Conservation (phyloP, 768 basidiomycete genomes). For the Chlorophyllum brunneum region DNA sequence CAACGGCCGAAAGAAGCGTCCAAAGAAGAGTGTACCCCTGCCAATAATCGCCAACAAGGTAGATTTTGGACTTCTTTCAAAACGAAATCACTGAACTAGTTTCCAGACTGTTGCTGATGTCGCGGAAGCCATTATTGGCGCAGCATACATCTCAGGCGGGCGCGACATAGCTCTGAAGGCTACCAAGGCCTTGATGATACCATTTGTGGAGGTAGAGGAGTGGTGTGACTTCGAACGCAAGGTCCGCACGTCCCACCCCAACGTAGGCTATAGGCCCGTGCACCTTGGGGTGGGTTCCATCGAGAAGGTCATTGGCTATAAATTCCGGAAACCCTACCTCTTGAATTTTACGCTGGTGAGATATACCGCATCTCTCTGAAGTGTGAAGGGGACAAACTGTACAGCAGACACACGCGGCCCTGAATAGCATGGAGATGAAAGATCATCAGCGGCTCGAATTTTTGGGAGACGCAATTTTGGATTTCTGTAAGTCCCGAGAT, state of each 20-base stretch:
- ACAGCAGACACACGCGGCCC: constrained; percentile 67
- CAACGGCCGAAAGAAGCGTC: constrained; percentile 1
- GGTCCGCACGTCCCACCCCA: constrained; percentile 38
- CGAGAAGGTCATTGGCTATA: constrained; percentile 60
- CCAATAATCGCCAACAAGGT: constrained; percentile 48
- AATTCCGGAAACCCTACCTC: constrained; percentile 58
- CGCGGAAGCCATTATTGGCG: constrained; percentile 80
- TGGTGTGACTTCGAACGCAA: constrained; percentile 72
- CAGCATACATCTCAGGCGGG: constrained; percentile 75
- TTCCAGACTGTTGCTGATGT: constrained; percentile 77
- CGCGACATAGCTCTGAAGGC: constrained; percentile 60
- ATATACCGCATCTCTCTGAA: neutral
- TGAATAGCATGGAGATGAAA: constrained; percentile 49
- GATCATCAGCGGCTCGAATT: constrained; percentile 81
- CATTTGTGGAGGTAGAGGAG: constrained; percentile 55
- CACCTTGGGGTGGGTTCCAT: constrained; percentile 50
- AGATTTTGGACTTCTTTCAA: neutral
- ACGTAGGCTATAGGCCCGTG: constrained; percentile 40
- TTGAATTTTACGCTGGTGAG: constrained; percentile 72
- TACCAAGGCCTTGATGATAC: constrained; percentile 61
- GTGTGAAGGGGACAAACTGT: neutral
- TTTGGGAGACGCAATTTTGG: constrained; percentile 82
- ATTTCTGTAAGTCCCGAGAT: constrained; percentile 56
- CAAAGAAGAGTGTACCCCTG: neutral
- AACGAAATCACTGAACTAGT: neutral